Evolutionary conservation across 2,329 filamentous ascomycete genomes (phyloP).

Genomic region (Aspergillus ibericus): DNA sequence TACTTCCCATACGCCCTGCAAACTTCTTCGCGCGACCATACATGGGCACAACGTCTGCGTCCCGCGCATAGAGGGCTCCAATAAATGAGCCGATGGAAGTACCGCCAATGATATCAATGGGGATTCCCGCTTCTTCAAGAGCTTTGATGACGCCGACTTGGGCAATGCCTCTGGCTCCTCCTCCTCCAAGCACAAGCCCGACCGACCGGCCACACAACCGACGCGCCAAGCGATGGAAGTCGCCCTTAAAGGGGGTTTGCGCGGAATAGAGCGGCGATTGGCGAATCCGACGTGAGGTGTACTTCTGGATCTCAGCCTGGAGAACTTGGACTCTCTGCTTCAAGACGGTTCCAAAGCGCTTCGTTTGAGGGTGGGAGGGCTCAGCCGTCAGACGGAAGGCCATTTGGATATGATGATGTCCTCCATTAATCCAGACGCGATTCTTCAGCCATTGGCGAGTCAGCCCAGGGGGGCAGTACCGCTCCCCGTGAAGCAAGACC

Average conservation of each 20-base stretch:
- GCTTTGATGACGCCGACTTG: constrained; percentile 94
- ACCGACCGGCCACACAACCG: constrained; percentile 91
- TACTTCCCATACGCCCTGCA: constrained; percentile 95
- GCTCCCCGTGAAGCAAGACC: constrained; percentile 83
- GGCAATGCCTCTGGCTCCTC: constrained; percentile 85
- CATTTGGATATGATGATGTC: constrained; percentile 98
- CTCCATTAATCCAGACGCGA: constrained; percentile 95
- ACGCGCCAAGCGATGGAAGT: constrained; percentile 90
- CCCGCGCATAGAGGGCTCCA: constrained; percentile 89
- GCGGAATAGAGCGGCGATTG: constrained; percentile 87
- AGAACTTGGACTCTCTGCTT: constrained; percentile 93
- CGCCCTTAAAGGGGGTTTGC: constrained; percentile 90
- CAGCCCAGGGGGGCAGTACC: constrained; percentile 80
- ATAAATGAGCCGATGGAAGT: constrained; percentile 97
- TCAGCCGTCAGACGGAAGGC: constrained; percentile 74
- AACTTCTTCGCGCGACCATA: constrained; percentile 97
- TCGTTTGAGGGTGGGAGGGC: constrained; percentile 71
- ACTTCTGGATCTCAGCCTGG: constrained; percentile 97
- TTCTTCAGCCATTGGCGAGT: constrained; percentile 89
- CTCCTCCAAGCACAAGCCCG: constrained; percentile 88
- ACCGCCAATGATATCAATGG: constrained; percentile 91
- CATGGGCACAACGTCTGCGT: constrained; percentile 95
- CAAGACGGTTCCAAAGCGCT: constrained; percentile 78
- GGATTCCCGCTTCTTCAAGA: constrained; percentile 92
- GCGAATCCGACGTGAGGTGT: constrained; percentile 88